Base-by-base conservation (phyloP, 768 basidiomycete genomes). In the Lentinula raphanica region DNA sequence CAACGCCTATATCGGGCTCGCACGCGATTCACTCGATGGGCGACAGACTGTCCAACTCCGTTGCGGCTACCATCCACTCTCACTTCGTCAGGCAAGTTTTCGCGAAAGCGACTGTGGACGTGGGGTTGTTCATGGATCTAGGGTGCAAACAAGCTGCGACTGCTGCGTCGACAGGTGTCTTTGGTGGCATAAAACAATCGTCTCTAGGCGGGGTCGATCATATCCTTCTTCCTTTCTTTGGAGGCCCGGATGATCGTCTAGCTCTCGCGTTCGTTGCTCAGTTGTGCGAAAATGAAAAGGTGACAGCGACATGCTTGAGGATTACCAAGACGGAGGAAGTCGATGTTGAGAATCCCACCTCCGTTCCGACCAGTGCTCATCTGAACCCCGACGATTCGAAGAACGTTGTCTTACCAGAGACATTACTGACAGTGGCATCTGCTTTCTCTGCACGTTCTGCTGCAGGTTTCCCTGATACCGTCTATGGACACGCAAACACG, bases 191-290 rank as follows among this genome's bases (percentile, higher is more conserved):
- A 9, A 29, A 36, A 28, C 44, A 28, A 21, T 27, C 54, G 25
- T 27, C 32, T 9, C 29, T 36, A 8, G 46, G 28, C 38, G 56
- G 56, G 1, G 19, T 48, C 17, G 19, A 32, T 45, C 90, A 92
- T 66, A 63, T 98, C 13, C 90, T 93, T 72, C 65, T 97, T 12
- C 90, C 93, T 0, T 98, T 98, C 81, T 90, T 93, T 68, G 96
- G 96, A 23, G 96, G 96, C 0, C 89, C 93, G 0, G 96, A 98
- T 69, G 95, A 97, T 67, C 79, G 96, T 2, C 77, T 94, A 17
- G 92, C 93, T 0, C 73, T 98, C 35, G 84, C 89, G 29, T 85
- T 98, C 63, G 88, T 91, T 23, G 81, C 88, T 13, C 94, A 95
- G 70, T 74, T 97, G 28, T 95, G 91, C 68, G 74, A 79, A 58